These are phyloP conservation scores for Cochlearia excelsa DNA, from an alignment of 345 rosid species.

Conservation along the genomic window DNA sequence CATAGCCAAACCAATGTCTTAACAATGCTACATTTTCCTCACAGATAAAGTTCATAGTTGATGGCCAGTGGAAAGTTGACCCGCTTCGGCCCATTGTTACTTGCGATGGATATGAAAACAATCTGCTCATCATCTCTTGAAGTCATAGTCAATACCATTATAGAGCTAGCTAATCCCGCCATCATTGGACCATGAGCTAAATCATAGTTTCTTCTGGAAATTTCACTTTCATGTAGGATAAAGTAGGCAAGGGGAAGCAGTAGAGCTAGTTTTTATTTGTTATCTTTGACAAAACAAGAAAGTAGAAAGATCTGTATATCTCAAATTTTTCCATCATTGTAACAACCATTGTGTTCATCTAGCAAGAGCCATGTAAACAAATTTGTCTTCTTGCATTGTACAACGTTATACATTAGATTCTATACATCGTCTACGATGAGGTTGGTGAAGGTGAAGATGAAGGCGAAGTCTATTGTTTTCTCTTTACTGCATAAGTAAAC, in stretches of 20 bases:
- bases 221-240: constrained; percentile 26
- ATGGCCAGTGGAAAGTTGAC: constrained; percentile 92
- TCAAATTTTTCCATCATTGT: constrained; percentile 21
- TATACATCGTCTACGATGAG: constrained; percentile 12
- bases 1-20: constrained; percentile 10
- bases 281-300: constrained; percentile 5
- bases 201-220: constrained; percentile 24
- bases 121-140: constrained; percentile 63
- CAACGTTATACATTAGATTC: constrained; percentile 15
- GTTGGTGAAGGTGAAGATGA: constrained; percentile 13
- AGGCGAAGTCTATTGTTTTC: constrained; percentile 27
- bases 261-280: constrained; percentile 12
- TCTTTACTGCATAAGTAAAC: constrained; percentile 49
- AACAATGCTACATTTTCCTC: constrained; percentile 13
- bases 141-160: constrained; percentile 7
- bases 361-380: constrained; percentile 20
- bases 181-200: constrained; percentile 18
- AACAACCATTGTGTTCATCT: constrained; percentile 16
- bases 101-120: constrained; percentile 64
- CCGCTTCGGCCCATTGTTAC: constrained; percentile 79
- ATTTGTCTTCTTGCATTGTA: constrained; percentile 13
- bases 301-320: constrained; percentile 20
- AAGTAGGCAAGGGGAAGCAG: constrained; percentile 27
- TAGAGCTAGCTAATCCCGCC: constrained; percentile 18
- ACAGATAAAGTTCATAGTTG: constrained; percentile 90